phyloP scores from a whole-genome alignment of 176 grass and related monocot genomes.

The Puya raimondii region DNA sequence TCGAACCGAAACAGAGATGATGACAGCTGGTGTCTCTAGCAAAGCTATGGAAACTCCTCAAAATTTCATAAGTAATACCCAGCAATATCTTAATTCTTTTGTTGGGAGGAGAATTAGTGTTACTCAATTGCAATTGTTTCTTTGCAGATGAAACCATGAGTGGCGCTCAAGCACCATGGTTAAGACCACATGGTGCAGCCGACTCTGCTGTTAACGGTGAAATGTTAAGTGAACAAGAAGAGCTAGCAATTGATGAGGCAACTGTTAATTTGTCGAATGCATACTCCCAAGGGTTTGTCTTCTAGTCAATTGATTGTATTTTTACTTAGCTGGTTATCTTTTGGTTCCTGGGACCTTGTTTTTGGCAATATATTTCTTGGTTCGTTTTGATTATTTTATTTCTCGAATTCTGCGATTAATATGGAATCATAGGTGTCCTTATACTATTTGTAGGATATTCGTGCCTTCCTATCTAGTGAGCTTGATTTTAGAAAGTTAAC shows the following conservation, averaged over 20 bases:
- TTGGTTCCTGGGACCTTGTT: neutral
- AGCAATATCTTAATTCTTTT: neutral
- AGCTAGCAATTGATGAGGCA: constrained; percentile 11
- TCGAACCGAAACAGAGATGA: constrained; percentile 12
- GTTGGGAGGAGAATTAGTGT: constrained; percentile 7
- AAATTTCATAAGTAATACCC: constrained; percentile 13
- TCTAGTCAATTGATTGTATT: neutral
- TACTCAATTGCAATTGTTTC: neutral
- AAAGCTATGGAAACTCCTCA: constrained; percentile 12
- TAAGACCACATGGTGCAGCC: constrained; percentile 31
- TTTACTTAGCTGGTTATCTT: neutral
- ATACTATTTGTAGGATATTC: neutral
- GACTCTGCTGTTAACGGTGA: constrained; percentile 18
- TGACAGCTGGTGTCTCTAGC: constrained; percentile 6
- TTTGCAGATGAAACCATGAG: constrained; percentile 23
- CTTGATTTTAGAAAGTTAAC: neutral
- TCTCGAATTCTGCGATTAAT: neutral
- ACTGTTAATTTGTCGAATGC: constrained; percentile 36
- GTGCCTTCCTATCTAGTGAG: neutral
- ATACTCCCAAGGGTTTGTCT: constrained; percentile 56
- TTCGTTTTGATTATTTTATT: neutral
- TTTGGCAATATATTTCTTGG: neutral
- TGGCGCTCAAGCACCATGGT: constrained; percentile 29
- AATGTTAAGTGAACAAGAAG: constrained; percentile 24
- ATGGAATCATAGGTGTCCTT: neutral